Conservation (phyloP, 371 early-diverging fungal genomes). For the Vairimorpha necatrix region DNA sequence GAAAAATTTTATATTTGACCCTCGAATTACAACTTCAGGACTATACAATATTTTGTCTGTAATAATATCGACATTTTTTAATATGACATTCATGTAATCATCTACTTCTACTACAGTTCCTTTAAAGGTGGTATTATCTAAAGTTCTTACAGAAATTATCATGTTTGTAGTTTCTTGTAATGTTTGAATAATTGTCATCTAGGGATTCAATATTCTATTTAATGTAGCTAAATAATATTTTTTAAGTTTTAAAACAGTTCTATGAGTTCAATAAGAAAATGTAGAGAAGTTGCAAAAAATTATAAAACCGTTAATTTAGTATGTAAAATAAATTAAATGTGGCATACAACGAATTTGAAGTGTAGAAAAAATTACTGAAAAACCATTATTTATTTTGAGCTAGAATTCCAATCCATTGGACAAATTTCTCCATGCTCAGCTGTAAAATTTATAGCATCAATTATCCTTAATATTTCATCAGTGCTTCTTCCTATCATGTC, state of each 20-base stretch:
- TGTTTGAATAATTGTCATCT: slow-evolving; percentile 66
- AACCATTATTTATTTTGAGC: background rate
- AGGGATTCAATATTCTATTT: background rate
- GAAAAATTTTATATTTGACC: slow-evolving; percentile 84
- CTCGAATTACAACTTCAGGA: slow-evolving; percentile 88
- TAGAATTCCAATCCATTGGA: slow-evolving; percentile 52
- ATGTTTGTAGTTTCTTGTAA: slow-evolving; percentile 92
- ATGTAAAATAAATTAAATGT: no score
- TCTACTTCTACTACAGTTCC: slow-evolving; percentile 86
- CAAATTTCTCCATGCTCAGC: slow-evolving; percentile 72
- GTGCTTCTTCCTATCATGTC: slow-evolving; percentile 84
- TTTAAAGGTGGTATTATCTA: slow-evolving; percentile 81
- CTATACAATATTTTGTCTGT: slow-evolving; percentile 80
- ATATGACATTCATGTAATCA: slow-evolving; percentile 93
- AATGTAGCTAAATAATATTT: background rate
- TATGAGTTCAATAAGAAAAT: no score
- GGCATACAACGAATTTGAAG: background rate
- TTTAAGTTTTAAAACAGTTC: background rate
- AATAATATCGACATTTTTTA: slow-evolving; percentile 80
- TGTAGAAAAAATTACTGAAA: background rate
- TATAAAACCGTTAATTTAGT: no score
- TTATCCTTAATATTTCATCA: slow-evolving; percentile 81
- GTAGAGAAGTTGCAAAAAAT: no score
- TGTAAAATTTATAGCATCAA: slow-evolving; percentile 78
- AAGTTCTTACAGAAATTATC: slow-evolving; percentile 82